Evolutionary conservation across 2,329 filamentous ascomycete genomes (phyloP).

Genomic region (Talaromyces atroroseus): DNA sequence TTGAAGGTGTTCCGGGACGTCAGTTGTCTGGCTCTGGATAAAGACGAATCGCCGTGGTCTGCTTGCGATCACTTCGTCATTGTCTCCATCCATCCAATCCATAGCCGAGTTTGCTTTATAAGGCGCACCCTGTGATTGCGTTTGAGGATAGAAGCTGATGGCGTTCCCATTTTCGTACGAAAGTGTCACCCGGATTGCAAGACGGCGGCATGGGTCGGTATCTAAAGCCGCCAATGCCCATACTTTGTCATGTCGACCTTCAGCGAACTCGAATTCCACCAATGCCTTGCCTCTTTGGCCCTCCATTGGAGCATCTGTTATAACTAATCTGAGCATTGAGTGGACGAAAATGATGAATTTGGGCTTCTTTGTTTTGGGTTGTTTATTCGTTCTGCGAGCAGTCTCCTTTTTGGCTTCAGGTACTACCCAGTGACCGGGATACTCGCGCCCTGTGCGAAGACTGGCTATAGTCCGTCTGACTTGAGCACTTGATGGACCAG

Average conservation of each 20-base stretch:
- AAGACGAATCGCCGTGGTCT: neutral
- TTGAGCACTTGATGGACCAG: neutral
- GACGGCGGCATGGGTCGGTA: neutral
- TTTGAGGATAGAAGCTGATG: neutral
- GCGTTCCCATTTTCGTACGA: neutral
- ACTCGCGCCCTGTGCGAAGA: neutral
- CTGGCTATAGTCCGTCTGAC: neutral
- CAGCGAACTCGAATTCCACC: neutral
- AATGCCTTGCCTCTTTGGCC: neutral
- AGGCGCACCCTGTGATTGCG: neutral
- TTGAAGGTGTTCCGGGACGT: neutral
- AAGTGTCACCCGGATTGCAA: constrained; percentile 1
- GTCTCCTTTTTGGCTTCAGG: too few species aligned
- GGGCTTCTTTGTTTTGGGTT: neutral
- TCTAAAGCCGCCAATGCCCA: neutral
- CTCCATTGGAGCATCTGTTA: neutral
- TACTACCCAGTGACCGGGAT: neutral
- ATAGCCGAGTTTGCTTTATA: neutral
- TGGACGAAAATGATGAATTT: neutral
- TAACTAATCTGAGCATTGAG: neutral
- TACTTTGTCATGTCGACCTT: neutral
- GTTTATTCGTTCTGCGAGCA: too few species aligned
- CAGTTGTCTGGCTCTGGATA: neutral
- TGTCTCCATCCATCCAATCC: constrained; percentile 2
- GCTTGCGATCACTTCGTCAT: neutral